Base-by-base conservation (phyloP, 805 yeast genomes). In the Saturnispora zaruensis region DNA sequence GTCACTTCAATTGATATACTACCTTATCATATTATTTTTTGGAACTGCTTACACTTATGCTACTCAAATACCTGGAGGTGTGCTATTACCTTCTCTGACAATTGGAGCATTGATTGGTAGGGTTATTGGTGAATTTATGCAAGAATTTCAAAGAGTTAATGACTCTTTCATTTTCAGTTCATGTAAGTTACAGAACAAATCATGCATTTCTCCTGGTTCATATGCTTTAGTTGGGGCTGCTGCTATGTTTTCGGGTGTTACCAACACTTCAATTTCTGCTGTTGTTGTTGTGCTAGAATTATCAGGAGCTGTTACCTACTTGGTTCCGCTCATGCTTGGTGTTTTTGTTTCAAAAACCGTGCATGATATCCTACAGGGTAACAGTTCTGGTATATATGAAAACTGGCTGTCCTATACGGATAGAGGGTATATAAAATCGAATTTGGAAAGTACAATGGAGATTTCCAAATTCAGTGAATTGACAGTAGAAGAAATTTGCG, bases 181-280 rank as follows among this genome's bases (percentile, higher is more conserved):
- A 18, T 74, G 78, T 53, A 76, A 50, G 65, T 75, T 59, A 25
- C 68, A 65, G 30, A 58, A 61, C 18, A 56, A 59, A 23, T 57
- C 71, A 50, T 81, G 93, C 57, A 80, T 87, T 8, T 83, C 89
- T 1, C 95, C 95, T 0, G 90, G 93, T 0, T 87, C 90, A 0
- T 88, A 87, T 60, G 95, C 95, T 0, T 84, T 87, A 8, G 87
- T 88, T 21, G 96, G 96, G 0, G 88, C 95, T 0, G 95, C 89
- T 0, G 75, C 95, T 1, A 84, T 86, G 49, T 70, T 87, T 56
- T 79, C 93, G 0, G 95, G 95, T 4, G 79, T 83, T 14, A 86
- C 96, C 3, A 79, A 87, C 55, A 76, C 87, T 67, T 86, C 90
- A 4, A 82, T 87, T 54, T 77, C 88, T 41, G 81, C 84, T 6